Conservation (phyloP, 345 rosid species). For the Chamaenerion angustifolium region DNA sequence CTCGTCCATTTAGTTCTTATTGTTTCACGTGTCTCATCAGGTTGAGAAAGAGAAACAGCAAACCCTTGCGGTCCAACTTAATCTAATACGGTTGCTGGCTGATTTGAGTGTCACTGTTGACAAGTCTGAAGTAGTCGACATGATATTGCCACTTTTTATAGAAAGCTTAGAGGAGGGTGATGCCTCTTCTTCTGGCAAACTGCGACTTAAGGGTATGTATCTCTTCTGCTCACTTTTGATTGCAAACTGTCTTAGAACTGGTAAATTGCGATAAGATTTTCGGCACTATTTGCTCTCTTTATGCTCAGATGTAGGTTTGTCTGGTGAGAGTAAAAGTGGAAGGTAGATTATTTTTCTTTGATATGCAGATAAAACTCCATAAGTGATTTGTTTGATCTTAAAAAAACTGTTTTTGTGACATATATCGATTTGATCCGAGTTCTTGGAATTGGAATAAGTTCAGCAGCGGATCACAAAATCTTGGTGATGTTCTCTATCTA, state of each 20-base stretch:
- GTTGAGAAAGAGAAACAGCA: slow-evolving; percentile 67
- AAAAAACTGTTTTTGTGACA: too few species aligned
- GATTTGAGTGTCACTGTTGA: slow-evolving; percentile 80
- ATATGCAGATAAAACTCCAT: slow-evolving; percentile 1
- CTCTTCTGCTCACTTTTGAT: slow-evolving; percentile 43
- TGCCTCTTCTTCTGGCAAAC: slow-evolving; percentile 74
- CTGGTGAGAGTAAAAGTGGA: slow-evolving; percentile 95
- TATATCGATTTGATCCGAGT: too few species aligned
- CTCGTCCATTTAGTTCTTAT: too few species aligned
- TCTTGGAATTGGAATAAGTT: too few species aligned
- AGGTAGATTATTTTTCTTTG: slow-evolving; percentile 27
- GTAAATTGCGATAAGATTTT: slow-evolving; percentile 74
- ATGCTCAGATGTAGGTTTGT: slow-evolving; percentile 96
- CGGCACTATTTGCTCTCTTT: slow-evolving; percentile 87
- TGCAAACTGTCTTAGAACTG: slow-evolving; percentile 58
- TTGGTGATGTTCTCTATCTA: too few species aligned
- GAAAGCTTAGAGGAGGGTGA: slow-evolving; percentile 99
- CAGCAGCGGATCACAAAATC: too few species aligned
- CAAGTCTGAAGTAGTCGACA: slow-evolving; percentile 93
- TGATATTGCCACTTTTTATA: slow-evolving; percentile 91
- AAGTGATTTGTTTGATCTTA: not conserved
- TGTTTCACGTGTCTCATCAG: slow-evolving; percentile 33
- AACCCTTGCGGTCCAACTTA: slow-evolving; percentile 73
- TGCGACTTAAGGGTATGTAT: slow-evolving; percentile 77
- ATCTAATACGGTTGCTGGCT: slow-evolving; percentile 79